A percentile compares a stretch with the other conserved stretches of the same genome.
Evolutionary conservation across 352 stramenopile species (phyloP).

Genomic region (Pythium brachiatum): DNA sequence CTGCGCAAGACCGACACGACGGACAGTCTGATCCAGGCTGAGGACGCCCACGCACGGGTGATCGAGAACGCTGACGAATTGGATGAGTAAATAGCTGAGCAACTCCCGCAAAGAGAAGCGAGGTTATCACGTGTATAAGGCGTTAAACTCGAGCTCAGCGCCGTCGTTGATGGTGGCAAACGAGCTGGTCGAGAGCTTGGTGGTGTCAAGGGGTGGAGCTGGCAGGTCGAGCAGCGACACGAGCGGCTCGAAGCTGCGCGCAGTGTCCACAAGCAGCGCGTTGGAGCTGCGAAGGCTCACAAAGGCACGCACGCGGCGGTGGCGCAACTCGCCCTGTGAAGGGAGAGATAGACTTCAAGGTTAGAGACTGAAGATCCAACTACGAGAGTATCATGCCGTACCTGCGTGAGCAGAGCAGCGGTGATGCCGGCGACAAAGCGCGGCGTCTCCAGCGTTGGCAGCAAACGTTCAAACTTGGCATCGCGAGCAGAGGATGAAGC

Average conservation of each 20-base stretch:
- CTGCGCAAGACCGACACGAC: conserved; percentile 5
- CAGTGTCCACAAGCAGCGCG: conserved; percentile 35
- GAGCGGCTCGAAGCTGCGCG: conserved; percentile 48
- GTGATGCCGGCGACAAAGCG: conserved; percentile 53
- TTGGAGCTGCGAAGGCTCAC: conserved; percentile 52
- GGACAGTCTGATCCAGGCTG: conserved; percentile 12
- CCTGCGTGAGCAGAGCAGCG: conserved; percentile 57
- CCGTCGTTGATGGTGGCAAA: not conserved
- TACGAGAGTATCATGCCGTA: conserved; percentile 17
- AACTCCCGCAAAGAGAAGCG: not conserved
- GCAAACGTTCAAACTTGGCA: conserved; percentile 28
- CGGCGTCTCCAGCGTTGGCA: conserved; percentile 50
- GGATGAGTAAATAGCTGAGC: not conserved
- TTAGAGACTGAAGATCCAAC: not conserved
- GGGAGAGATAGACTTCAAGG: conserved; percentile 9
- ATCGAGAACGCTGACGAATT: conserved; percentile 20
- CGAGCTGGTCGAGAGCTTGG: conserved; percentile 22
- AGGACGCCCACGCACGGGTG: conserved; percentile 14
- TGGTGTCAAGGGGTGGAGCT: not conserved
- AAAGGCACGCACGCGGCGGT: conserved; percentile 50
- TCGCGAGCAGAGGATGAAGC: conserved; percentile 34
- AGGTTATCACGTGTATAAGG: conserved; percentile 54
- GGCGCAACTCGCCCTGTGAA: conserved; percentile 49
- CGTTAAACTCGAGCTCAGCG: conserved; percentile 30
- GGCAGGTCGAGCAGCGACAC: conserved; percentile 44